Percentiles rank a stretch among this genome's conserved stretches.
Evolutionary conservation across 148 eudicot species (phyloP).

Genomic region (Fagopyrum homotropicum): DNA sequence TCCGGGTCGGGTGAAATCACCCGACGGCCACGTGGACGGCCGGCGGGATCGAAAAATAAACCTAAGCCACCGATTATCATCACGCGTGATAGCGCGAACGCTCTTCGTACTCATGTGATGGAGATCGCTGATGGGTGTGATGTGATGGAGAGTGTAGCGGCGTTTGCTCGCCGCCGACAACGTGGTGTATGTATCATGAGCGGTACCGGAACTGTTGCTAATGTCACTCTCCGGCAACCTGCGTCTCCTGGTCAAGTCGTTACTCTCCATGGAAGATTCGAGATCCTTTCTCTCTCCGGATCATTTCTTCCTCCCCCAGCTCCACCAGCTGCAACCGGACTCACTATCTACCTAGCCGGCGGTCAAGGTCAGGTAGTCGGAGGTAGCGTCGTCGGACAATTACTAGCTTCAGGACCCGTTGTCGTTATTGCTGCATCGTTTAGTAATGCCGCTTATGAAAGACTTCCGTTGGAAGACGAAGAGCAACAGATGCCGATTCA

Average conservation of each 20-base stretch:
- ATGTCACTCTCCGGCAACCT: slow-evolving; percentile 87
- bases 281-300: slow-evolving; percentile 68
- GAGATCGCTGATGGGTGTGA: slow-evolving; percentile 80
- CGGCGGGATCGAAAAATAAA: slow-evolving; percentile 82
- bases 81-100: slow-evolving; percentile 78
- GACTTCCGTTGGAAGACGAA: slow-evolving; percentile 80
- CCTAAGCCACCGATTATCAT: slow-evolving; percentile 86
- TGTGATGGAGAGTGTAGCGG: slow-evolving; percentile 57
- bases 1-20: slow-evolving; percentile 29
- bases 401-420: slow-evolving; percentile 65
- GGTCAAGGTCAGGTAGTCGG: slow-evolving; percentile 46
- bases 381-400: slow-evolving; percentile 67
- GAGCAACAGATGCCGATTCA: slow-evolving; percentile 31
- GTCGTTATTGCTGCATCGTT: slow-evolving; percentile 86
- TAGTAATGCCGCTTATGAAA: slow-evolving; percentile 78
- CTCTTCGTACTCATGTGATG: slow-evolving; percentile 83
- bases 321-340: slow-evolving; percentile 73
- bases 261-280: slow-evolving; percentile 74
- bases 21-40: slow-evolving; percentile 59
- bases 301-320: slow-evolving; percentile 83
- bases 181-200: slow-evolving; percentile 75
- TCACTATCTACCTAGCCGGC: slow-evolving; percentile 53
- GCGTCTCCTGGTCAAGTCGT: slow-evolving; percentile 53
- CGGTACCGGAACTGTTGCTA: slow-evolving; percentile 66
- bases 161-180: slow-evolving; percentile 68